phyloP scores from a whole-genome alignment of 352 stramenopile species.

The Phytophthora vignae region DNA sequence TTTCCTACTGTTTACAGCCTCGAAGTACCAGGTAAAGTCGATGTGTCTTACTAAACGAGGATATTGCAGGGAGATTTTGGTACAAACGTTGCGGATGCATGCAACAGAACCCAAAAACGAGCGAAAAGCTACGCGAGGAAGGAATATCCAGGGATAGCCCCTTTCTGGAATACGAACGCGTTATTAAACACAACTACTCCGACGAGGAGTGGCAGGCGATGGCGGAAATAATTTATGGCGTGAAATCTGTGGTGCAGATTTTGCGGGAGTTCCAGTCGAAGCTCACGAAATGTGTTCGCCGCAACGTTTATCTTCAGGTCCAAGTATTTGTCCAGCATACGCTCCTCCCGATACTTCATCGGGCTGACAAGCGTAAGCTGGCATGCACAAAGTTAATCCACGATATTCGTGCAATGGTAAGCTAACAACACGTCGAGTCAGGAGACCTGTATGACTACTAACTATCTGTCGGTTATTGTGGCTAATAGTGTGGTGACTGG shows the following conservation, averaged over 20 bases:
- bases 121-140: constrained; percentile 36
- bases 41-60: not conserved
- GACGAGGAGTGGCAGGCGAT: constrained; percentile 65
- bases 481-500: constrained; percentile 66
- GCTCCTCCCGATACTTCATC: constrained; percentile 78
- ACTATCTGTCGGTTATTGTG: not conserved
- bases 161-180: constrained; percentile 72
- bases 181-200: constrained; percentile 79
- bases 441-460: not conserved
- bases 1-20: constrained; percentile 57
- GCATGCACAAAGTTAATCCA: constrained; percentile 71
- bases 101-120: constrained; percentile 46
- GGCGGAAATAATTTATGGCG: constrained; percentile 65
- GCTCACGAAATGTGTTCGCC: constrained; percentile 55
- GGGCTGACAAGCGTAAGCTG: constrained; percentile 87
- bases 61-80: not conserved
- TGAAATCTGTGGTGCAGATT: constrained; percentile 72
- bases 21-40: constrained; percentile 60
- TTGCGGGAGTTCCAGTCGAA: constrained; percentile 42
- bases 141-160: constrained; percentile 39
- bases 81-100: not conserved
- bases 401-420: constrained; percentile 71
- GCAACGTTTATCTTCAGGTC: constrained; percentile 66
- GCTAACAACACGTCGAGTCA: constrained; percentile 4
- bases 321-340: constrained; percentile 84